phyloP scores from a whole-genome alignment of 2,329 filamentous ascomycete genomes.

The Colletotrichum simmondsii region DNA sequence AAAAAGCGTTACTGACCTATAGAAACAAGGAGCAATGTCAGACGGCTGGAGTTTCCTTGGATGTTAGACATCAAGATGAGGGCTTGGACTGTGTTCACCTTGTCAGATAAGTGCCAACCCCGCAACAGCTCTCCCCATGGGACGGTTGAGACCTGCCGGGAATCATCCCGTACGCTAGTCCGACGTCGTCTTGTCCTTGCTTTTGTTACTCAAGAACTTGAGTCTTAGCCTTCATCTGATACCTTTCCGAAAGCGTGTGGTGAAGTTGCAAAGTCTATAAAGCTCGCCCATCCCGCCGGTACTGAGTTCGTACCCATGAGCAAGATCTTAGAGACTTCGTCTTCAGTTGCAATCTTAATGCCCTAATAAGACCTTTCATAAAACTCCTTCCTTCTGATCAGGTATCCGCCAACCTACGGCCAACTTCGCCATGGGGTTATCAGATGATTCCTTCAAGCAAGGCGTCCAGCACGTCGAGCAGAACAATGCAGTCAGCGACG shows the following conservation, averaged over 20 bases:
- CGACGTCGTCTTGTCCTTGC: neutral
- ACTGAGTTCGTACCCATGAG: too few species aligned
- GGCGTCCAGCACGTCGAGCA: constrained; percentile 15
- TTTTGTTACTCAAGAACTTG: neutral
- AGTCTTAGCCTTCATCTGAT: too few species aligned
- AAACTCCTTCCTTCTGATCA: neutral
- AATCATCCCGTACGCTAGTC: neutral
- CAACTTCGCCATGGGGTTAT: neutral
- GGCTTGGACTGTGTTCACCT: neutral
- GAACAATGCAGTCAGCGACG: neutral
- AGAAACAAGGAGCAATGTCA: neutral
- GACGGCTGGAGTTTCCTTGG: neutral
- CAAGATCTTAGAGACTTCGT: too few species aligned
- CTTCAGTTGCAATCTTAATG: too few species aligned
- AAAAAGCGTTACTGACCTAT: neutral
- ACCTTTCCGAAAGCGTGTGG: too few species aligned
- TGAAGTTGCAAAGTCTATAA: too few species aligned
- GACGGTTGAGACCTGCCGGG: neutral
- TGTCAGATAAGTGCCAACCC: neutral
- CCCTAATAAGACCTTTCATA: neutral
- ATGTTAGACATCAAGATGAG: neutral
- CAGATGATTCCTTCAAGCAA: neutral
- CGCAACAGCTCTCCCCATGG: neutral
- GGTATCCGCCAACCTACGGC: neutral
- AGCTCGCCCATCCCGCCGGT: too few species aligned